Percentiles rank a stretch among this genome's conserved stretches.
phyloP scores from a whole-genome alignment of 169 alveolate species.

The Pseudocohnilembus persalinus region DNA sequence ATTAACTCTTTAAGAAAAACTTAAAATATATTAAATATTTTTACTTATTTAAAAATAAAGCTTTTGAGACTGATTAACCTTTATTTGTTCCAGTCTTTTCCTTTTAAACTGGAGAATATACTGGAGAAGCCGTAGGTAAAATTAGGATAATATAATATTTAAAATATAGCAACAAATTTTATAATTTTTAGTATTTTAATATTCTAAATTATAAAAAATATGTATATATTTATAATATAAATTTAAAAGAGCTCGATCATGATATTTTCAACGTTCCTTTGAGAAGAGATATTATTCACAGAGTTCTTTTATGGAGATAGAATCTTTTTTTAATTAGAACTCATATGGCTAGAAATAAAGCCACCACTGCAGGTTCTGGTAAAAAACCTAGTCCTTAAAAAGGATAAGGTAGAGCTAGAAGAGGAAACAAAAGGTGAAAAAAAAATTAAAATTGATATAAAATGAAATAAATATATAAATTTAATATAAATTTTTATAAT shows the following conservation, averaged over 20 bases:
- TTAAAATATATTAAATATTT: neutral
- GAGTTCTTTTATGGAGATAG: conserved; percentile 29
- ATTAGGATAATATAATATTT: neutral
- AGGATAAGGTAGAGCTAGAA: conserved; percentile 59
- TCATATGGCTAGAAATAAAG: conserved; percentile 41
- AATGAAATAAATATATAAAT: too few relatives aligned
- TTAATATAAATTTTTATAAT: too few relatives aligned
- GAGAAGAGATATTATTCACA: conserved; percentile 62
- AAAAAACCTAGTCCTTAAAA: conserved; percentile 50
- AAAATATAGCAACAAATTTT: neutral
- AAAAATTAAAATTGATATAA: neutral
- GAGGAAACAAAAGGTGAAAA: conserved; percentile 43
- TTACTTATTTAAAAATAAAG: conserved; percentile 5
- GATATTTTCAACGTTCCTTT: conserved; percentile 45
- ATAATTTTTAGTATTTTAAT: neutral
- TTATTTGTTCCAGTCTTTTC: conserved; percentile 7
- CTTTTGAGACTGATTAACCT: conserved; percentile 2
- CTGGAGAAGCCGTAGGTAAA: conserved; percentile 30
- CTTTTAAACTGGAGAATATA: conserved; percentile 15
- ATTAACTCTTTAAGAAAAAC: neutral
- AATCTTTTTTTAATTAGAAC: conserved; percentile 7
- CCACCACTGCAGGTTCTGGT: conserved; percentile 55
- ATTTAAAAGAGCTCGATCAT: conserved; percentile 34
- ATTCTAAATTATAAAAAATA: too few relatives aligned
- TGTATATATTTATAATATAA: neutral